Evolutionary conservation across 257 asterid species (phyloP).

Genomic region (Nicotiana paniculata): DNA sequence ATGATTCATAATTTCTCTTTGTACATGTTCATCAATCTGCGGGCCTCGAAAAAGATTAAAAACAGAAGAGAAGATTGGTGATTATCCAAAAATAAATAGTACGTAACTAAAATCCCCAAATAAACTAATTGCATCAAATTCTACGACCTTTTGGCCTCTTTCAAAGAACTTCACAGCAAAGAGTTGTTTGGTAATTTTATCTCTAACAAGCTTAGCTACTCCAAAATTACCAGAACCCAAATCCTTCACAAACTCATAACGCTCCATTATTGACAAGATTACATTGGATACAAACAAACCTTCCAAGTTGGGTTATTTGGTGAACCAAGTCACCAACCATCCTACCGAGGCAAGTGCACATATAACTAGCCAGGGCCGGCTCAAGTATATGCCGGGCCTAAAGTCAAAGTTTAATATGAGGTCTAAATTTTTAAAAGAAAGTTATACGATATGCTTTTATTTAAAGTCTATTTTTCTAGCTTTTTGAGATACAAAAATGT

Average conservation of each 20-base stretch:
- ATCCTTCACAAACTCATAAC: conserved; percentile 66
- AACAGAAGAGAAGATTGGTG: background rate
- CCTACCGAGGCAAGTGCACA: too few species aligned
- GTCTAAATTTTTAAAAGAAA: too few species aligned
- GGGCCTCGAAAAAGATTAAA: background rate
- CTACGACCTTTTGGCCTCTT: conserved; percentile 58
- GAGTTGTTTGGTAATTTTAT: conserved; percentile 67
- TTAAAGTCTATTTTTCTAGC: too few species aligned
- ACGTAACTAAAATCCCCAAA: background rate
- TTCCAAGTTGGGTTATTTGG: too few species aligned
- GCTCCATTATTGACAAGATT: background rate
- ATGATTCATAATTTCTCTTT: conserved; percentile 75
- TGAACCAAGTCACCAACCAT: too few species aligned
- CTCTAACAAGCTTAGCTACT: conserved; percentile 64
- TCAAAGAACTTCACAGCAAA: conserved; percentile 79
- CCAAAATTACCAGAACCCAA: conserved; percentile 82
- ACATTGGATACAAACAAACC: too few species aligned
- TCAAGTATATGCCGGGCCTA: too few species aligned
- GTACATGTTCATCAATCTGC: conserved; percentile 83
- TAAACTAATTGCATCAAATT: background rate
- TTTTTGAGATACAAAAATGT: too few species aligned
- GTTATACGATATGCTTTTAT: too few species aligned
- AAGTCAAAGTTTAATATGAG: too few species aligned
- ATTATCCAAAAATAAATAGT: background rate
- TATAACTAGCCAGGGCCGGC: too few species aligned